These are phyloP conservation scores for Entoloma clypeatum DNA, from an alignment of 1,284 basidiomycete species.

Conservation along the genomic window DNA sequence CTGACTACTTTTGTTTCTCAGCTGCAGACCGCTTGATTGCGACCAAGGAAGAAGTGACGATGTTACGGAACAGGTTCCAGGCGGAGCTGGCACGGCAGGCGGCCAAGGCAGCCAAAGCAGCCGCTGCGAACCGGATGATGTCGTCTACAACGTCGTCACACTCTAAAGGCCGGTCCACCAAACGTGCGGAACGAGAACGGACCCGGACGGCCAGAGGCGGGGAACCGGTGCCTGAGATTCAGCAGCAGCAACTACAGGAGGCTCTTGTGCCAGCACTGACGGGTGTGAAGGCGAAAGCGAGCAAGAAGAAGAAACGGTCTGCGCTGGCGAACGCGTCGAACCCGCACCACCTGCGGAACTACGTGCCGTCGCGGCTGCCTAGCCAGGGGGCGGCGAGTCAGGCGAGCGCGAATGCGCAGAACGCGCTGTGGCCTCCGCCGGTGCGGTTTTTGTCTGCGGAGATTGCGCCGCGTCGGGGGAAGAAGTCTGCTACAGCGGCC, in stretches of 20 bases:
- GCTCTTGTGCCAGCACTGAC: too few relatives aligned
- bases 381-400: slow-evolving; percentile 35
- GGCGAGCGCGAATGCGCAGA: slow-evolving; percentile 37
- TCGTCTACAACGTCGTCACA: slow-evolving; percentile 13
- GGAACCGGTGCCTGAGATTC: too few relatives aligned
- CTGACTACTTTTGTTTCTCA: slow-evolving; percentile 26
- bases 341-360: slow-evolving; percentile 87
- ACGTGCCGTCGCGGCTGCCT: slow-evolving; percentile 75
- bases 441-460: slow-evolving; percentile 66
- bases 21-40: slow-evolving; percentile 66
- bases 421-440: slow-evolving; percentile 54
- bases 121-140: slow-evolving; percentile 30
- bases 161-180: slow-evolving; percentile 34
- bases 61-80: slow-evolving; percentile 64
- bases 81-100: slow-evolving; percentile 66
- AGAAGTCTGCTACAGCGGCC: slow-evolving; percentile 22
- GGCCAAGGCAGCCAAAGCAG: slow-evolving; percentile 53
- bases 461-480: slow-evolving; percentile 50
- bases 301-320: slow-evolving; percentile 86
- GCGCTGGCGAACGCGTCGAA: slow-evolving; percentile 84
- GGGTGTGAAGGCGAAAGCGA: slow-evolving; percentile 9
- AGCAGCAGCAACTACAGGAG: too few relatives aligned
- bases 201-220: neutral
- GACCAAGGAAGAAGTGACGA: slow-evolving; percentile 62
- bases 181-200: slow-evolving; percentile 9